phyloP scores from a whole-genome alignment of 2,329 filamentous ascomycete genomes.

The Cercospora sp. region DNA sequence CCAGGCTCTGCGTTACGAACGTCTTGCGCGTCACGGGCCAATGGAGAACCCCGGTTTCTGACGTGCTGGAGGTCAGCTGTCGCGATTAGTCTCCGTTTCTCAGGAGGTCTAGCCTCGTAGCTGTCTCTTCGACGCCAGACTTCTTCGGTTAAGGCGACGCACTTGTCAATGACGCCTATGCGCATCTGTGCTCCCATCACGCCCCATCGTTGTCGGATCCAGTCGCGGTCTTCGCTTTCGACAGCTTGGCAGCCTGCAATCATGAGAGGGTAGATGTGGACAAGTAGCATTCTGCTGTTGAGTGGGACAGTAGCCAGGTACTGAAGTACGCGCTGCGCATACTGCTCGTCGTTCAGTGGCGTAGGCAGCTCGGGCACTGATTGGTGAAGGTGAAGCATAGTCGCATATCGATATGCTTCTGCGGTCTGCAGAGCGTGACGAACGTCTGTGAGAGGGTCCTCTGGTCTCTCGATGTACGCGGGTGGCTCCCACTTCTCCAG shows the following conservation, averaged over 20 bases:
- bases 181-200: constrained; percentile 62
- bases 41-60: constrained; percentile 30
- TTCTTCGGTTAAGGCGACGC: constrained; percentile 63
- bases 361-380: constrained; percentile 68
- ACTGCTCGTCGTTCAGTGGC: constrained; percentile 51
- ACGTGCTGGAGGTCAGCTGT: constrained; percentile 40
- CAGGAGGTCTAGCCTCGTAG: constrained; percentile 42
- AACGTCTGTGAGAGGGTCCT: constrained; percentile 63
- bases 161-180: constrained; percentile 67
- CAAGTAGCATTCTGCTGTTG: constrained; percentile 62
- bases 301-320: constrained; percentile 64
- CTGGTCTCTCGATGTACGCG: constrained; percentile 58
- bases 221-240: constrained; percentile 60
- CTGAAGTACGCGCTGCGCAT: constrained; percentile 63
- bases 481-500: constrained; percentile 64
- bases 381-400: constrained; percentile 65
- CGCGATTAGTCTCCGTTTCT: constrained; percentile 38
- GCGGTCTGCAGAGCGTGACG: constrained; percentile 67
- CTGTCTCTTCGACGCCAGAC: constrained; percentile 65
- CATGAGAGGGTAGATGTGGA: constrained; percentile 69
- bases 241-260: constrained; percentile 66
- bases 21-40: constrained; percentile 20
- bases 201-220: constrained; percentile 64
- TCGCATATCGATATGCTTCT: constrained; percentile 67
- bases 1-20: constrained; percentile 30